Base-by-base conservation (phyloP, 768 basidiomycete genomes). In the Tricholoma flavovirens region DNA sequence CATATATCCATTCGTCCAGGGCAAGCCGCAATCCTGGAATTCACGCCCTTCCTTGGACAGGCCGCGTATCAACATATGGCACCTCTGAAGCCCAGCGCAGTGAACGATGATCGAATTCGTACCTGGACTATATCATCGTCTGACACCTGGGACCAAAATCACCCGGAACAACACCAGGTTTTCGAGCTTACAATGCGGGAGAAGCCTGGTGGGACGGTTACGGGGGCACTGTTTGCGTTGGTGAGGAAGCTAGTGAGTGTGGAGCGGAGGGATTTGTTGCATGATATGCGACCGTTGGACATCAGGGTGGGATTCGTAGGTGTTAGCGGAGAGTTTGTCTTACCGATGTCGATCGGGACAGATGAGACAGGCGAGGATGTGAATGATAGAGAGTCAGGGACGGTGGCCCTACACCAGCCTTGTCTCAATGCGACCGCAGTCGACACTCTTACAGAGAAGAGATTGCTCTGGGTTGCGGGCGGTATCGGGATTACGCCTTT, bases 401-500 rank as follows among this genome's bases (percentile, higher is more conserved):
- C 64, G 14, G 32, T 32, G 42, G 12, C 11, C 15, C 53, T 60
- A 8, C 62, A 55, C 14, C 32, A 59, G 53, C 21, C 53, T 15
- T n/a, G 43, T 40, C 32, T 33, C 22, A 33, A 15, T 17, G 24
- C 24, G 3, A 22, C 51, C 12, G 45, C 30, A 24, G 29, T 62
- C 24, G 35, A 55, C 8, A 59, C 6, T 32, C 8, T 1, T 32
- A 8, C 1, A 17, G 40, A 58, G 9, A 63, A 56, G 14, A 70
- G 70, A 30, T 61, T 83, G 26, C 65, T 84, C 24, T 85, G 82
- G 82, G 67, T 82, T n/a, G 83, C 82, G 1, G 84, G 83, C 21
- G 84, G 84, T 0, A 85, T 87, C 38, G 84, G 85, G 3, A 48
- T 86, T 17, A 86, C 85, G 15, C 84, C 83, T 0, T 86, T 83